Percentiles rank a stretch among this genome's conserved stretches.
Evolutionary conservation across 129 eudicot genomes (phyloP).

Genomic region (Daucus carota): DNA sequence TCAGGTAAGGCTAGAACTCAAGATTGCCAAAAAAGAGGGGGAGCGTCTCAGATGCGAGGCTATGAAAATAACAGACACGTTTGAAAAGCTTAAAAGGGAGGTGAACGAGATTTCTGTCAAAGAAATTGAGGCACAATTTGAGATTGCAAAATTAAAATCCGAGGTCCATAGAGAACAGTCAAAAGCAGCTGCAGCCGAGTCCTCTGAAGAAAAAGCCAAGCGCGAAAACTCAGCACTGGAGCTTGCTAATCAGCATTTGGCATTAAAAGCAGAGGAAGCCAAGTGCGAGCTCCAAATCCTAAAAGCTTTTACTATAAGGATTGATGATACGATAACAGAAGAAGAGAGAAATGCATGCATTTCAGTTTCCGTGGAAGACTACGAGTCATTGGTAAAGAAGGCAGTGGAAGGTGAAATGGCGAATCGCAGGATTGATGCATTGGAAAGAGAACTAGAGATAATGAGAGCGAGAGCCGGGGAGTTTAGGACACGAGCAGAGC

Average conservation of each 20-base stretch:
- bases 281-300: slow-evolving; percentile 31
- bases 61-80: slow-evolving; percentile 9
- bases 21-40: slow-evolving; percentile 11
- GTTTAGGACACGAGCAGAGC: slow-evolving; percentile 56
- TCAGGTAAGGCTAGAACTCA: slow-evolving; percentile 28
- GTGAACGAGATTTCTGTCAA: slow-evolving; percentile 19
- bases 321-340: neutral
- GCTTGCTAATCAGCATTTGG: slow-evolving; percentile 47
- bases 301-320: slow-evolving; percentile 7
- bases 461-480: slow-evolving; percentile 38
- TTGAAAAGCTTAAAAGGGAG: slow-evolving; percentile 27
- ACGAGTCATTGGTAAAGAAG: slow-evolving; percentile 25
- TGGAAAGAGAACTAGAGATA: slow-evolving; percentile 42
- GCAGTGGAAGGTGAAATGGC: slow-evolving; percentile 8
- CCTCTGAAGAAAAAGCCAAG: slow-evolving; percentile 38
- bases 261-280: slow-evolving; percentile 35
- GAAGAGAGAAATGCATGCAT: slow-evolving; percentile 13
- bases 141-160: slow-evolving; percentile 43
- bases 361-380: slow-evolving; percentile 28
- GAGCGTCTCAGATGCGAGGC: neutral
- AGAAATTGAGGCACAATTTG: slow-evolving; percentile 44
- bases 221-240: slow-evolving; percentile 35
- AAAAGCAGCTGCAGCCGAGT: slow-evolving; percentile 42
- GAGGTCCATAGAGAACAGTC: slow-evolving; percentile 50
- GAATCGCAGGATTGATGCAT: slow-evolving; percentile 16